These are phyloP conservation scores for Echria macrotheca DNA, from an alignment of 495 filamentous ascomycete species.

Conservation along the genomic window DNA sequence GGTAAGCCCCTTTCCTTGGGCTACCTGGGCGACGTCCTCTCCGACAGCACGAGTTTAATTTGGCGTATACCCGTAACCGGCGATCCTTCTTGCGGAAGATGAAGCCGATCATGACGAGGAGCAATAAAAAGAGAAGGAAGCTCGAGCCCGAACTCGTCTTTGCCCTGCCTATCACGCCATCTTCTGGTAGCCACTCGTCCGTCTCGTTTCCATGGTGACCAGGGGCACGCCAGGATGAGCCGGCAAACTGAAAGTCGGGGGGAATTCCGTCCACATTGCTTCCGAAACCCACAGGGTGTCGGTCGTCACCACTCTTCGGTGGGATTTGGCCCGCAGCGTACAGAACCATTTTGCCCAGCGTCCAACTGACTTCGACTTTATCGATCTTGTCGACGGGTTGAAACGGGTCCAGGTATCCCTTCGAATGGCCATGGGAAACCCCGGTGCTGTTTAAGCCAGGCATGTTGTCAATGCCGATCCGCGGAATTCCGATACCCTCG, in stretches of 20 bases:
- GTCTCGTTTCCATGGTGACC: constrained; percentile 22
- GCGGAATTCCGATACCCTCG: constrained; percentile 88
- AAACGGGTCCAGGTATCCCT: constrained; percentile 83
- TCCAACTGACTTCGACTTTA: constrained; percentile 95
- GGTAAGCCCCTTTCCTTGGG: constrained; percentile 46
- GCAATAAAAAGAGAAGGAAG: constrained; percentile 60
- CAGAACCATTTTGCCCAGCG: constrained; percentile 93
- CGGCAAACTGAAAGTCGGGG: constrained; percentile 78
- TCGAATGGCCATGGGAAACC: constrained; percentile 72
- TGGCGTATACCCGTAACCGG: constrained; percentile 58
- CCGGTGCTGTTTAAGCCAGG: constrained; percentile 53
- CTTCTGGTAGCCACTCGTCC: constrained; percentile 47
- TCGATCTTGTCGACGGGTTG: constrained; percentile 91
- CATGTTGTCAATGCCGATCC: constrained; percentile 69
- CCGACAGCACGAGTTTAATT: constrained; percentile 48
- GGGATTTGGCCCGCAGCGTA: constrained; percentile 89
- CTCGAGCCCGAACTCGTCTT: constrained; percentile 73
- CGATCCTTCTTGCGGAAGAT: constrained; percentile 60
- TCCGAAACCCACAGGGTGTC: constrained; percentile 83
- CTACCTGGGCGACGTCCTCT: constrained; percentile 48
- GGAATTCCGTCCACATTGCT: constrained; percentile 62
- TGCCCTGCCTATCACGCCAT: constrained; percentile 52
- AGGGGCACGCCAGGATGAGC: constrained; percentile 48
- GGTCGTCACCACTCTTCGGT: constrained; percentile 46
- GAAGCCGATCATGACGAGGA: constrained; percentile 61